Evolutionary conservation across 2,329 filamentous ascomycete species (phyloP).

Genomic region (Calonectria naviculata): DNA sequence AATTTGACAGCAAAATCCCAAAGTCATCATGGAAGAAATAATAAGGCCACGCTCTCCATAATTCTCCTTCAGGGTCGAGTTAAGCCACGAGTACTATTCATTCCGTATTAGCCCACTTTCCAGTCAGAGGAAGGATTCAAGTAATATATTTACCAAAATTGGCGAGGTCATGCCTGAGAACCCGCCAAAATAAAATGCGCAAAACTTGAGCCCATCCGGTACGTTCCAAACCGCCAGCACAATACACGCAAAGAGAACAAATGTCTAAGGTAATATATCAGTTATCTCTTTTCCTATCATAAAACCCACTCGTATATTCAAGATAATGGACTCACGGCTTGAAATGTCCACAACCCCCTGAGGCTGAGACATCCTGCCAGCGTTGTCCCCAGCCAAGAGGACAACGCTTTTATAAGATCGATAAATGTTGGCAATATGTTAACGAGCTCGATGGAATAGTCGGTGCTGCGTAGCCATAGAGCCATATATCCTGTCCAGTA

Average conservation of each 20-base stretch:
- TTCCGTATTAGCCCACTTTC: not conserved
- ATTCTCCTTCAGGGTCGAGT: constrained; percentile 44
- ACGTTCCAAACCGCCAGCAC: constrained; percentile 45
- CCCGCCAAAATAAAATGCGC: constrained; percentile 45
- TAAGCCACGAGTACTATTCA: constrained; percentile 44
- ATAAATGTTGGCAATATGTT: constrained; percentile 44
- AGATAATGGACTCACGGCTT: constrained; percentile 13
- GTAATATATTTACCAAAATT: constrained; percentile 24
- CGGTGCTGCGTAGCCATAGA: constrained; percentile 38
- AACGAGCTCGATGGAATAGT: constrained; percentile 38
- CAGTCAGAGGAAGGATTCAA: not conserved
- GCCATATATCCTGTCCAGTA: constrained; percentile 44
- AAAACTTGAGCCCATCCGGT: constrained; percentile 42
- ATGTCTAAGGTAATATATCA: not conserved
- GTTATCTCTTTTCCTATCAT: not conserved
- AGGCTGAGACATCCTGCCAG: constrained; percentile 39
- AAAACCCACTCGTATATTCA: too few species aligned
- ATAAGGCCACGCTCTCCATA: constrained; percentile 46
- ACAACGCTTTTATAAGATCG: constrained; percentile 37
- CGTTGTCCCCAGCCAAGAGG: constrained; percentile 43
- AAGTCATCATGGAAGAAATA: constrained; percentile 48
- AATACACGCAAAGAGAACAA: constrained; percentile 39
- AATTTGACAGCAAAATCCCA: constrained; percentile 45
- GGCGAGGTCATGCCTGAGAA: constrained; percentile 45
- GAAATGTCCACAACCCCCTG: constrained; percentile 42